Evolutionary conservation across 306 rosid species (phyloP).

Genomic region (Castanospermum australe): DNA sequence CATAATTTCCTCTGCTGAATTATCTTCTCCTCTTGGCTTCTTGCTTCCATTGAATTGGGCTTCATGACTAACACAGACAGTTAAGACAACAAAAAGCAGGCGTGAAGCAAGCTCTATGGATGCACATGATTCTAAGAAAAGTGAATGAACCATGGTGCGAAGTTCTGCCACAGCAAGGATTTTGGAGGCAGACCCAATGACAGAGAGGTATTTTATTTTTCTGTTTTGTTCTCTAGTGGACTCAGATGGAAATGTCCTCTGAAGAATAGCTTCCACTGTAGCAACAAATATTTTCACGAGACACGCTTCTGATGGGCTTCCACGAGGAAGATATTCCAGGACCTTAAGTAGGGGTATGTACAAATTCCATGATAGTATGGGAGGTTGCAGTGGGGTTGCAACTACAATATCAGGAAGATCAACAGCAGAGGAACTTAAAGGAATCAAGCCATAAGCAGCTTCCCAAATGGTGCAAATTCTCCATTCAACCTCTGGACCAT

Average conservation of each 20-base stretch:
- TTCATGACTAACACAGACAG: slow-evolving; percentile 88
- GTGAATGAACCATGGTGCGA: slow-evolving; percentile 91
- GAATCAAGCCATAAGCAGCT: slow-evolving; percentile 90
- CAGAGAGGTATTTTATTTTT: slow-evolving; percentile 54
- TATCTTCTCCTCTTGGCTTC: slow-evolving; percentile 61
- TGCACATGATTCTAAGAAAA: slow-evolving; percentile 87
- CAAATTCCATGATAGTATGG: slow-evolving; percentile 82
- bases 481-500: slow-evolving; percentile 95
- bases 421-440: slow-evolving; percentile 79
- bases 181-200: slow-evolving; percentile 66
- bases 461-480: slow-evolving; percentile 95
- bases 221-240: slow-evolving; percentile 57
- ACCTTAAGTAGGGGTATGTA: slow-evolving; percentile 90
- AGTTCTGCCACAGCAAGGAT: slow-evolving; percentile 89
- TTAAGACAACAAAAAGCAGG: slow-evolving; percentile 77
- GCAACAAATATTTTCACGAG: slow-evolving; percentile 90
- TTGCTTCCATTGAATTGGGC: slow-evolving; percentile 70
- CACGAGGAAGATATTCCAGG: slow-evolving; percentile 88
- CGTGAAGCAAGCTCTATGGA: slow-evolving; percentile 87
- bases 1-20: slow-evolving; percentile 40
- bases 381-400: slow-evolving; percentile 88
- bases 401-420: slow-evolving; percentile 91
- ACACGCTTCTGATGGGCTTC: slow-evolving; percentile 94
- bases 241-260: slow-evolving; percentile 76
- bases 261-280: slow-evolving; percentile 85